Evolutionary conservation across 1,284 basidiomycete species (phyloP), one percentile per base, ranked within the genome.

Genomic region (Sanghuangporus sanghuang): DNA sequence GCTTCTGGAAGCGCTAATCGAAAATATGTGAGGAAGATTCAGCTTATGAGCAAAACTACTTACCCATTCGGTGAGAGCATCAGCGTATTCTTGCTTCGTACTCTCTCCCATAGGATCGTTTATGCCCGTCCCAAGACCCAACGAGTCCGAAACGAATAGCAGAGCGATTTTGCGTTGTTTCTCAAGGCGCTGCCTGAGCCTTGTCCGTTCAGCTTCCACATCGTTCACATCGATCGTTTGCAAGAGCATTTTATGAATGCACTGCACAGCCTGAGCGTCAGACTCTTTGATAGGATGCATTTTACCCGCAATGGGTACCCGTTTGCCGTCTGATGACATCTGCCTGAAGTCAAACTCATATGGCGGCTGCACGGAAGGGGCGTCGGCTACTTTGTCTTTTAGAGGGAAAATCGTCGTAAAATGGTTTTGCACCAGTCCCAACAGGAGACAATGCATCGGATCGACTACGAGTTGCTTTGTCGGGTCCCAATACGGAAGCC

Each of bases 401-500:
- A 49, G n/a, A 49, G 48, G 21, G 48, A 49, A 49, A 6, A 49
- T 6, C 6, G 7, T 18, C 18, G n/a, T n/a, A 60, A 38, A 49
- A 23, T 78, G 75, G n/a, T 68, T 61, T 36, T 71, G 62, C 23
- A 75, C 55, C 7, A 75, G 54, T 2, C 75, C 71, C 21, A 74
- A 70, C 61, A 73, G 72, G 0, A 78, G 67, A 35, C 70, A 72
- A 50, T 79, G 77, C 77, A 79, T 79, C 0, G 70, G 44, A 40
- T 79, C 73, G 6, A 78, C 63, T 0, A 75, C 64, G 0, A 74
- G 39, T 38, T 71, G 75, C 6, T 32, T 11, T 0, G 66, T 68
- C 0, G 73, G 73, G 61, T 79, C 71, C 72, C 74, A 80, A 61
- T 79, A 80, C 0, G 73, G 74, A 0, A 81, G 68, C 0, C 69